Conservation (phyloP, 805 yeast species). For the Candida peoriensis region DNA sequence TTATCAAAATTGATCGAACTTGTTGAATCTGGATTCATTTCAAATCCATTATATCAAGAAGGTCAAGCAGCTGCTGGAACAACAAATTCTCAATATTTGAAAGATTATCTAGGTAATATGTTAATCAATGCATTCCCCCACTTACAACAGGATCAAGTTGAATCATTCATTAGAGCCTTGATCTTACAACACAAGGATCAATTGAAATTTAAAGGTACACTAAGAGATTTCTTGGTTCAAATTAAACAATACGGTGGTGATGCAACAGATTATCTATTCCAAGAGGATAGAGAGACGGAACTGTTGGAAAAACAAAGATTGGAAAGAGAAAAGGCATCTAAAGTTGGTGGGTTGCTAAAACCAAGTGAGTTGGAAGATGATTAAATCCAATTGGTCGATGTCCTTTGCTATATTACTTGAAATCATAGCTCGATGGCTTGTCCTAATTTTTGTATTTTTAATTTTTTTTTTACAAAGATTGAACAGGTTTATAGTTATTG, state of each 20-base stretch:
- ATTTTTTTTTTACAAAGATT: neutral
- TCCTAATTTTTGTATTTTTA: neutral
- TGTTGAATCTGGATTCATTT: constrained; percentile 70
- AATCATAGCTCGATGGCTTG: neutral
- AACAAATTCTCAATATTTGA: constrained; percentile 70
- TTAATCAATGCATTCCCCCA: constrained; percentile 90
- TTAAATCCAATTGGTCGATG: constrained; percentile 4
- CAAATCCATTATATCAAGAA: constrained; percentile 72
- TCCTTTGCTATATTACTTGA: neutral
- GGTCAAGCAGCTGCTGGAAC: constrained; percentile 85
- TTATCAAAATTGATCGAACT: constrained; percentile 78
- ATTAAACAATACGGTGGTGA: constrained; percentile 95
- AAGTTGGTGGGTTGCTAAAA: constrained; percentile 89
- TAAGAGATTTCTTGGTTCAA: constrained; percentile 95
- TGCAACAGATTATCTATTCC: constrained; percentile 88
- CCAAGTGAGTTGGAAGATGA: constrained; percentile 93
- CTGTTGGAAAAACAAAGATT: constrained; percentile 58
- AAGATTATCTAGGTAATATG: constrained; percentile 76
- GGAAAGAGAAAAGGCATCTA: constrained; percentile 77
- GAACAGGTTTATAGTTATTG: too few species aligned
- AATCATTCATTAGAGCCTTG: constrained; percentile 75
- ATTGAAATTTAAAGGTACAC: constrained; percentile 69
- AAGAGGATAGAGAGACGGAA: constrained; percentile 86
- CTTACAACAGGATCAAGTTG: constrained; percentile 75
- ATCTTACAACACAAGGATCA: constrained; percentile 69